Evolutionary conservation across 2,329 filamentous ascomycete species (phyloP), one percentile per base, ranked within the genome.

Genomic region (Cordyceps sp.): DNA sequence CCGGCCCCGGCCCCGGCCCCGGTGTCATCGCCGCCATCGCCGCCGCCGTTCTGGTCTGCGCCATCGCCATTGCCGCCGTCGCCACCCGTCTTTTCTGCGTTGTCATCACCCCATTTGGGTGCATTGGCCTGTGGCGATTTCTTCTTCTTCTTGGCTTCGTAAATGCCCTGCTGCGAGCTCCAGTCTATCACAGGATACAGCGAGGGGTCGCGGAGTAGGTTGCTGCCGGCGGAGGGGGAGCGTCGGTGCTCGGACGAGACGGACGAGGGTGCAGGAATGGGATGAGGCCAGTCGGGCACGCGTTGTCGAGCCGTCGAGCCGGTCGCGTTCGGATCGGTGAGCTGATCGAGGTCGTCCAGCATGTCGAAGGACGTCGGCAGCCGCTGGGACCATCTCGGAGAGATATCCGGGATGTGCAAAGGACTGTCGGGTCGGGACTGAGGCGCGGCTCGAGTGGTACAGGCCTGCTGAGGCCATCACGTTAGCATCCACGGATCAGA

Each of bases 131-230:
- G 10, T 23, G 35, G 3, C 23, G 32, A 34, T 26, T 38, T 36
- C 33, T 42, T 42, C 36, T 38, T 44, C 29, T 45, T 45, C 22
- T 39, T 42, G 16, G 17, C 38, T 14, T 20, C 14, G 31, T 38
- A 26, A 13, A 36, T 31, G 21, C 40, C 41, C 13, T 41, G 36
- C 25, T 34, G 34, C 5, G 34, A 42, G 20, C 28, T 22, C 35
- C 40, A 45, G 33, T 47, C 44, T 14, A 46, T 34, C 7, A 27
- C 29, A 8, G 50, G 38, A 23, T 50, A 44, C 6, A 31, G 21
- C 9, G 16, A 18, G 5, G 42, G 43, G 20, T 45, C 43, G 13
- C 32, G 30, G 7, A 43, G 39, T 18, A 40, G 29, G 18, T 36
- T 37, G 19, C 36, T 30, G 14, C 30, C n/a, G 8, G 41, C 29